These are phyloP conservation scores for Plenodomus lindquistii DNA, from an alignment of 2,329 filamentous ascomycete species.

Conservation along the genomic window DNA sequence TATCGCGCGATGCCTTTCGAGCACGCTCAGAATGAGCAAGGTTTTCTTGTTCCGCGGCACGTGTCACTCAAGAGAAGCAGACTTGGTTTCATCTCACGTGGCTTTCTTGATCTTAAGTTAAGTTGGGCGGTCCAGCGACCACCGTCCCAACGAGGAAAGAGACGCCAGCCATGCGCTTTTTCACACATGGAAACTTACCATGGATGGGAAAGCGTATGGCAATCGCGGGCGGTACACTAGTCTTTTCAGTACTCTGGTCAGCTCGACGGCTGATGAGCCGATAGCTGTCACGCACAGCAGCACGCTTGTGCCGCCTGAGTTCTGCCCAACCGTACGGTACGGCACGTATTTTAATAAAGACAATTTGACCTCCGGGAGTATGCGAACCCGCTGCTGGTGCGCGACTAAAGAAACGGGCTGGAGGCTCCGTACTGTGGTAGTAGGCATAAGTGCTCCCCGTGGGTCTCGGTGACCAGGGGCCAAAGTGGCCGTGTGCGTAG, in stretches of 20 bases:
- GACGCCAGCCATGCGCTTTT: background rate
- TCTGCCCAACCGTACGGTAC: slow-evolving; percentile 20
- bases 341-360: slow-evolving; percentile 12
- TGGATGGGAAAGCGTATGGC: slow-evolving; percentile 23
- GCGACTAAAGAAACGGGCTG: slow-evolving; percentile 20
- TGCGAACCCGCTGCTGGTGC: slow-evolving; percentile 22
- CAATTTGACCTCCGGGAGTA: slow-evolving; percentile 11
- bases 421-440: no score
- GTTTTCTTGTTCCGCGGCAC: slow-evolving; percentile 20
- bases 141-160: background rate
- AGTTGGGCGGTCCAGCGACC: no score
- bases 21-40: slow-evolving; percentile 21
- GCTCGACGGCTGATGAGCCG: slow-evolving; percentile 24
- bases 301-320: slow-evolving; percentile 21
- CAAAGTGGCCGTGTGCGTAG: no score
- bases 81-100: no score
- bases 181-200: slow-evolving; percentile 1
- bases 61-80: no score
- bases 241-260: background rate
- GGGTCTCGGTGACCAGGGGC: no score
- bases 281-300: slow-evolving; percentile 19
- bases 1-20: slow-evolving; percentile 23
- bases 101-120: slow-evolving; percentile 8
- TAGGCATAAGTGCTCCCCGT: no score
- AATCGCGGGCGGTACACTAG: slow-evolving; percentile 25